Evolutionary conservation across 2,329 filamentous ascomycete genomes (phyloP).

Genomic region (Ascochyta lentis): DNA sequence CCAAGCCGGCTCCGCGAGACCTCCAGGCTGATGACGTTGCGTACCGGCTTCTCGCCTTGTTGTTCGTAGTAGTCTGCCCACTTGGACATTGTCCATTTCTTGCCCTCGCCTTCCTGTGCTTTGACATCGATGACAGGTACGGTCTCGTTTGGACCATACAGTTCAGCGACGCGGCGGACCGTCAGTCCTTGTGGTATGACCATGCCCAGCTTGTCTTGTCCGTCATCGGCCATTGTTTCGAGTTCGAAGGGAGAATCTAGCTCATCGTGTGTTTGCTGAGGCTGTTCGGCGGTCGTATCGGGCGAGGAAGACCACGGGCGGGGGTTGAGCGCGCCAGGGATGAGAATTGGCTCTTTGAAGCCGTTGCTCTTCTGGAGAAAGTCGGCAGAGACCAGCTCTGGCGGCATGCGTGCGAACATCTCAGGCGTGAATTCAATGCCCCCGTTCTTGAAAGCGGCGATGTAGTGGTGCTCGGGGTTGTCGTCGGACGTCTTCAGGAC

Average conservation of each 20-base stretch:
- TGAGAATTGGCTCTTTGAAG: constrained; percentile 72
- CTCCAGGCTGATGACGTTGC: constrained; percentile 74
- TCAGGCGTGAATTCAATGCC: constrained; percentile 67
- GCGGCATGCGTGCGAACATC: constrained; percentile 67
- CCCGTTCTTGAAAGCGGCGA: constrained; percentile 70
- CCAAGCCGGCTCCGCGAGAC: constrained; percentile 70
- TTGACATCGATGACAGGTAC: constrained; percentile 75
- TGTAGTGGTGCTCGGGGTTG: constrained; percentile 70
- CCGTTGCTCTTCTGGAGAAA: constrained; percentile 67
- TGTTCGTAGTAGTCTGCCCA: constrained; percentile 74
- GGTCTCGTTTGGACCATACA: constrained; percentile 67
- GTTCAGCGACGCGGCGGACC: constrained; percentile 67
- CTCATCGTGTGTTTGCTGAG: constrained; percentile 3
- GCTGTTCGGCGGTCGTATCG: constrained; percentile 31
- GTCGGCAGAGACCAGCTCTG: constrained; percentile 68
- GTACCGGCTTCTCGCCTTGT: constrained; percentile 65
- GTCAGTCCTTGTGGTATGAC: constrained; percentile 70
- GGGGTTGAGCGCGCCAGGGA: constrained; percentile 67
- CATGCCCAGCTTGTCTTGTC: constrained; percentile 72
- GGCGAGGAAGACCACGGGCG: constrained; percentile 44
- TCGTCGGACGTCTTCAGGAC: constrained; percentile 70
- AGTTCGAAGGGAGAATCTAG: constrained; percentile 53
- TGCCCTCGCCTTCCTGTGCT: constrained; percentile 69
- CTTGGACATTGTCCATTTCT: constrained; percentile 68
- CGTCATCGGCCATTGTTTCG: constrained; percentile 61